Base-by-base conservation (phyloP, 2,329 filamentous ascomycete species). In the Escovopsis sp. region DNA sequence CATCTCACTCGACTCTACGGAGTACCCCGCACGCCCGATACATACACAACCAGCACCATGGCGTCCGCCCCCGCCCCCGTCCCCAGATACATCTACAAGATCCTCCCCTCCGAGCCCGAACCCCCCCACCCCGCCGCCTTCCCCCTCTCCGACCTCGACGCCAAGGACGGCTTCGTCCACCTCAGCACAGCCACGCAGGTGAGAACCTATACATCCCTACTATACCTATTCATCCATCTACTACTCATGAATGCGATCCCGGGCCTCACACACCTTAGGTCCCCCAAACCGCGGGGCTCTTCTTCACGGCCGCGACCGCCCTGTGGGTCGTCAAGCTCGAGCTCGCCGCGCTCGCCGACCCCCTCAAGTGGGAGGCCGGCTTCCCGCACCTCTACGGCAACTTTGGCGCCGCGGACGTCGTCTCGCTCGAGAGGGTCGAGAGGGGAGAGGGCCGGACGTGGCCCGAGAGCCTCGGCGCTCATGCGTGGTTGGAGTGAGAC, bases 301-400 rank as follows among this genome's bases (percentile, higher is more conserved):
- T 69, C 56, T 72, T 72, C 53, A 54, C 51, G 12, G 44, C 58
- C 11, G 47, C 48, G 9, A 48, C 57, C 0, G 55, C 57, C 30
- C 57, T 77, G 2, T 73, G 66, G 66, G 51, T 77, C 42, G 50
- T 75, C 48, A 77, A 76, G 57, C 60, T 79, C 39, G 67, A 66
- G 28, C 67, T 71, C 34, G 58, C 60, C 33, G 62, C 63, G 33
- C 63, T 72, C 38, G 59, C 61, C 38, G 53, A 57, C 6, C 53
- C 55, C 30, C 59, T 70, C 26, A 73, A 66, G 48, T 80, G 75
- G 74, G 75, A 79, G 47, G 64, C 61, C 15, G 66, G 64, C 42
- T 80, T 74, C 49, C 70, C 75, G 41, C 77, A 80, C 52, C 55
- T 80, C 33, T 77, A 77, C 52, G 69, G 68, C 40, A 72, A 73